phyloP scores from a whole-genome alignment of 2,329 filamentous ascomycete species.

The Xylariaceae sp. region DNA sequence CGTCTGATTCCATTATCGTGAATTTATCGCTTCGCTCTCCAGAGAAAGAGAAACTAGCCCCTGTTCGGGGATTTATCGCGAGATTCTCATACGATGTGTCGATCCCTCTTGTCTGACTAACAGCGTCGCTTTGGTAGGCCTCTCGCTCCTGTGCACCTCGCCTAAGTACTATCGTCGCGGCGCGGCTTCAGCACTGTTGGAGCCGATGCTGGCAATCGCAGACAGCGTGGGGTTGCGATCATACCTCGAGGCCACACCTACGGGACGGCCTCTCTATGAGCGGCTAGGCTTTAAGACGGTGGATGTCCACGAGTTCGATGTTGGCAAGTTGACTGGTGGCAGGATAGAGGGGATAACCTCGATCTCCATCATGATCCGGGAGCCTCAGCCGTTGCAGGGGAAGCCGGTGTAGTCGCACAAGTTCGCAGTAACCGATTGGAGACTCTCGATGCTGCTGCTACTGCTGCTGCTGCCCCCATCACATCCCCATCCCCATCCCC shows the following conservation, averaged over 20 bases:
- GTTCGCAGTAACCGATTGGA: neutral
- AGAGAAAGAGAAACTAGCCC: neutral
- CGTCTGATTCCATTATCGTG: neutral
- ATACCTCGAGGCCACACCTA: slow-evolving; percentile 37
- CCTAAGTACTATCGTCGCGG: slow-evolving; percentile 35
- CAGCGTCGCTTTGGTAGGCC: slow-evolving; percentile 24
- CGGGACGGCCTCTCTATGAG: slow-evolving; percentile 35
- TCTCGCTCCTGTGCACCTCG: slow-evolving; percentile 34
- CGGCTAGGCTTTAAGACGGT: slow-evolving; percentile 35
- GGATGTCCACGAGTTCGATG: slow-evolving; percentile 29
- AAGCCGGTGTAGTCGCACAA: neutral
- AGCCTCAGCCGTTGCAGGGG: slow-evolving; percentile 19
- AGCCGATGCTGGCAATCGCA: slow-evolving; percentile 34
- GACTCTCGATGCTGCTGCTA: neutral
- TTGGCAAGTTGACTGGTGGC: slow-evolving; percentile 19
- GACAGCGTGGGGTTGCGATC: slow-evolving; percentile 31
- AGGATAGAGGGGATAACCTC: slow-evolving; percentile 16
- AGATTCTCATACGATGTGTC: neutral
- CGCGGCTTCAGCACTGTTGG: slow-evolving; percentile 33
- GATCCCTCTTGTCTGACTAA: slow-evolving; percentile 1
- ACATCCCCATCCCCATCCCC: neutral
- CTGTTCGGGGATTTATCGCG: neutral
- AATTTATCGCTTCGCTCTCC: neutral
- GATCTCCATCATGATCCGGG: slow-evolving; percentile 30
- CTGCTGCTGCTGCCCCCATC: neutral